Percentiles rank a stretch among this genome's conserved stretches.
Evolutionary conservation across 495 filamentous ascomycete species (phyloP).

Genomic region (Cetradonia linearis): DNA sequence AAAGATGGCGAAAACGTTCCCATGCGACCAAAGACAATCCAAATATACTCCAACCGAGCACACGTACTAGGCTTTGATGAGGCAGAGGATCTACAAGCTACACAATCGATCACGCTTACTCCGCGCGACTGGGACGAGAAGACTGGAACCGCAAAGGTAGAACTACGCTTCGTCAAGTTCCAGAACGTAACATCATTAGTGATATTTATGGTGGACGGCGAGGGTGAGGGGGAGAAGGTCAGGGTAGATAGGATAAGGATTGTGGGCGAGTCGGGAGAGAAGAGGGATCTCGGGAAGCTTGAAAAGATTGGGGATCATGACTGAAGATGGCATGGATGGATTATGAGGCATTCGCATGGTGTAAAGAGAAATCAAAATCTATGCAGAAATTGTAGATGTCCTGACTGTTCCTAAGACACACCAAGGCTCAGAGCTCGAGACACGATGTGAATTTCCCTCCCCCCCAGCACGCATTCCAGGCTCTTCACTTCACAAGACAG

Average conservation of each 20-base stretch:
- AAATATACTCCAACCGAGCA: constrained; percentile 74
- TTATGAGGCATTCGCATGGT: constrained; percentile 10
- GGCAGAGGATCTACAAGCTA: constrained; percentile 70
- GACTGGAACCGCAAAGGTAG: constrained; percentile 74
- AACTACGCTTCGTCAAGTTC: constrained; percentile 91
- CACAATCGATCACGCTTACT: constrained; percentile 64
- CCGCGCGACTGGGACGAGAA: constrained; percentile 72
- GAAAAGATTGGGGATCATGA: constrained; percentile 85
- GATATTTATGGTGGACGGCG: constrained; percentile 81
- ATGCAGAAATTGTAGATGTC: neutral
- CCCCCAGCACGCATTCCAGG: neutral
- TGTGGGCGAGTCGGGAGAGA: constrained; percentile 87
- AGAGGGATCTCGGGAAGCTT: constrained; percentile 83
- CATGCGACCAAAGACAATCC: constrained; percentile 76
- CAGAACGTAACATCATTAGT: constrained; percentile 82
- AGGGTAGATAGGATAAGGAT: constrained; percentile 76
- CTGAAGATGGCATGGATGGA: constrained; percentile 40
- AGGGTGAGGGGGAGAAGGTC: constrained; percentile 75
- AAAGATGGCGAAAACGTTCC: constrained; percentile 60
- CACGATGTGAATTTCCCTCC: neutral
- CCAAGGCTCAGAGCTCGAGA: neutral
- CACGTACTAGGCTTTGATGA: constrained; percentile 93
- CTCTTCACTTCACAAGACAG: neutral
- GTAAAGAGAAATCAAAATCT: neutral
- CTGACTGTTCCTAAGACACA: neutral